These are phyloP conservation scores for Chaetoceros muelleri DNA, from an alignment of 108 stramenopile genomes.

Conservation along the genomic window DNA sequence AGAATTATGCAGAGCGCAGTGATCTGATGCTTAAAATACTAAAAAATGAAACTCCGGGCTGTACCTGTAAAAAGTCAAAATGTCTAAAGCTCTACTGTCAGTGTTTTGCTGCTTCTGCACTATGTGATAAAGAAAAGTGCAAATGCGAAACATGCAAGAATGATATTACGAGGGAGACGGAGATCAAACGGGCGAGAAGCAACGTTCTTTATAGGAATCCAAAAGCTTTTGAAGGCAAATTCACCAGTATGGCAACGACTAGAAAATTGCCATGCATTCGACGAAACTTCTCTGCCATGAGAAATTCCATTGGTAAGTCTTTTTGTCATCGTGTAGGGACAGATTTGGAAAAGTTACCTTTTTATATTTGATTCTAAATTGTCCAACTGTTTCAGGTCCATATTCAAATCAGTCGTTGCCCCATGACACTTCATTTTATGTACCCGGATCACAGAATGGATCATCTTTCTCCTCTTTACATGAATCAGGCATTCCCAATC, in stretches of 20 bases:
- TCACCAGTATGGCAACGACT: background rate
- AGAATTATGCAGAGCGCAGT: background rate
- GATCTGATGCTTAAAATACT: background rate
- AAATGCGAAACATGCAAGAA: conserved; percentile 63
- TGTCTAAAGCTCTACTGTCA: conserved; percentile 86
- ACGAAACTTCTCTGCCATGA: background rate
- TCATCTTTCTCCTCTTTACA: too few relatives aligned
- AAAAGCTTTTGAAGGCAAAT: conserved; percentile 65
- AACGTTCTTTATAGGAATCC: conserved; percentile 61
- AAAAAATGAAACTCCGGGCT: background rate
- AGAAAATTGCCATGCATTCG: background rate
- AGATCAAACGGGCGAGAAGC: conserved; percentile 36
- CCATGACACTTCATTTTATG: too few relatives aligned
- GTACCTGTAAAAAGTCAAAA: conserved; percentile 19
- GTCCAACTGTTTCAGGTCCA: too few relatives aligned
- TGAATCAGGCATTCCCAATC: too few relatives aligned
- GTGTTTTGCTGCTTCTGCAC: conserved; percentile 61
- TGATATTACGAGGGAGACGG: conserved; percentile 30
- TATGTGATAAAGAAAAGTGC: conserved; percentile 62
- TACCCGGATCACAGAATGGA: too few relatives aligned
- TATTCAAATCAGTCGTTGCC: too few relatives aligned
- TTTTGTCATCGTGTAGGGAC: too few relatives aligned
- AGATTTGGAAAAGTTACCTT: too few relatives aligned
- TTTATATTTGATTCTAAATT: too few relatives aligned
- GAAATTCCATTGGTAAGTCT: too few relatives aligned